phyloP scores from a whole-genome alignment of 768 basidiomycete species.

The Naganishia vishniacii region DNA sequence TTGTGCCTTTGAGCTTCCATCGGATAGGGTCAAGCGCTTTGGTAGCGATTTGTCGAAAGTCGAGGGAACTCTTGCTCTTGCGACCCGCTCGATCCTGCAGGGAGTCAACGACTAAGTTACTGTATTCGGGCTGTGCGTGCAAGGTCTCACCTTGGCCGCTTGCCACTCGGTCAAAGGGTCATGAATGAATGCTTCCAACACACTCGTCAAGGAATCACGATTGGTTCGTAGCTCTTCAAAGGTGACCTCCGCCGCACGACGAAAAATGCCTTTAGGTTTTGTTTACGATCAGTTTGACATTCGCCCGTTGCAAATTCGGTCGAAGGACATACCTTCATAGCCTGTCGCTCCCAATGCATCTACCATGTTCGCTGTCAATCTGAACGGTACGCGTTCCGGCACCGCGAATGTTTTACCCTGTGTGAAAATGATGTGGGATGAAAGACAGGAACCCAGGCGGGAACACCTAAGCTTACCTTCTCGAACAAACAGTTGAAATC shows the following conservation, averaged over 20 bases:
- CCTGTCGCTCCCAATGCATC: conserved; percentile 90
- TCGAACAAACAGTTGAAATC: conserved; percentile 99
- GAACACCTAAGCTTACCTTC: conserved; percentile 58
- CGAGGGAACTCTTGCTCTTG: conserved; percentile 14
- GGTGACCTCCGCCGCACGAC: conserved; percentile 84
- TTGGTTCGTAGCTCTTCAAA: conserved; percentile 80
- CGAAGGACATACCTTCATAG: conserved; percentile 60
- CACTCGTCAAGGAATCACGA: conserved; percentile 88
- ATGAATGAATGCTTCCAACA: conserved; percentile 92
- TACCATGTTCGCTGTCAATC: conserved; percentile 85
- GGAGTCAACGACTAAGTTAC: too few relatives aligned
- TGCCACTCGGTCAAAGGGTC: conserved; percentile 97
- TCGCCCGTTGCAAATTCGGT: too few relatives aligned
- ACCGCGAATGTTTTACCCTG: conserved; percentile 78
- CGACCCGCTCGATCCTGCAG: conserved; percentile 13
- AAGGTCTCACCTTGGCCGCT: conserved; percentile 36
- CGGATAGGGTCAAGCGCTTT: conserved; percentile 73
- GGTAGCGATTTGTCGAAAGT: conserved; percentile 55
- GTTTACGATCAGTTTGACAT: too few relatives aligned
- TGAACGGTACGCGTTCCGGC: conserved; percentile 87
- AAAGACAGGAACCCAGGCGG: neutral
- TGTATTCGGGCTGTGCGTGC: neutral
- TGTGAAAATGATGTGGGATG: too few relatives aligned
- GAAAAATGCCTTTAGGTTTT: conserved; percentile 63
- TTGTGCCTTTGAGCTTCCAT: conserved; percentile 60